phyloP scores from a whole-genome alignment of 2,329 filamentous ascomycete species.

The Colletotrichum truncatum region DNA sequence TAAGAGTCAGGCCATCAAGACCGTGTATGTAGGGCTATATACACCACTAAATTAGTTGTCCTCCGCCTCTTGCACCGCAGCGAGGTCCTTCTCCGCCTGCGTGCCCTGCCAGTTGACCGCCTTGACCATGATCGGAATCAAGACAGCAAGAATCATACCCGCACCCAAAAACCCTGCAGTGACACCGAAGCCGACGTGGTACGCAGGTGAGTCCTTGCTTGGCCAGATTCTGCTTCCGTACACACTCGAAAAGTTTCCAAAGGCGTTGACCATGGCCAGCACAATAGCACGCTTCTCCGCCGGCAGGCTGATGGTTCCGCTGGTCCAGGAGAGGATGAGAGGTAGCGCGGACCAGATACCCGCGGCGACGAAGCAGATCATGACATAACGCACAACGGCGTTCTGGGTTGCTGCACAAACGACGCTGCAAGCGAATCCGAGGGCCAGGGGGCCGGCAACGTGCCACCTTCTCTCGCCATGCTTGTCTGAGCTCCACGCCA shows the following conservation, averaged over 20 bases:
- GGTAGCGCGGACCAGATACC: constrained; percentile 38
- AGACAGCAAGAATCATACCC: constrained; percentile 34
- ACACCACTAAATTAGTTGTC: no score
- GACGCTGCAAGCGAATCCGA: constrained; percentile 33
- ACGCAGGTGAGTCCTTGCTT: constrained; percentile 35
- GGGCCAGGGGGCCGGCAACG: constrained; percentile 28
- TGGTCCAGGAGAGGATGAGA: constrained; percentile 40
- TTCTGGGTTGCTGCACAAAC: constrained; percentile 34
- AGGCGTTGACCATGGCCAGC: constrained; percentile 41
- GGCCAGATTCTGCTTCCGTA: constrained; percentile 42
- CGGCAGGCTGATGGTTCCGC: constrained; percentile 36
- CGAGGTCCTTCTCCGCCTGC: constrained; percentile 29
- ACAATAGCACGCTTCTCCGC: constrained; percentile 43
- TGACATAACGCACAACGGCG: constrained; percentile 39
- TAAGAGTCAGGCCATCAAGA: no score
- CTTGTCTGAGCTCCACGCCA: constrained; percentile 35
- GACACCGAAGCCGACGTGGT: constrained; percentile 39
- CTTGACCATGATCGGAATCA: constrained; percentile 34
- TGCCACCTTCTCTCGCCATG: constrained; percentile 35
- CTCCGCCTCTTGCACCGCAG: constrained; percentile 2
- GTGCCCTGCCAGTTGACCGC: constrained; percentile 30
- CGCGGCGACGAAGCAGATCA: constrained; percentile 38
- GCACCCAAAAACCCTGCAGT: constrained; percentile 38
- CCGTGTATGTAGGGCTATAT: no score
- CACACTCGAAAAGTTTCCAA: constrained; percentile 42